Conservation (phyloP, 2,329 filamentous ascomycete genomes). For the Oidium heveae region DNA sequence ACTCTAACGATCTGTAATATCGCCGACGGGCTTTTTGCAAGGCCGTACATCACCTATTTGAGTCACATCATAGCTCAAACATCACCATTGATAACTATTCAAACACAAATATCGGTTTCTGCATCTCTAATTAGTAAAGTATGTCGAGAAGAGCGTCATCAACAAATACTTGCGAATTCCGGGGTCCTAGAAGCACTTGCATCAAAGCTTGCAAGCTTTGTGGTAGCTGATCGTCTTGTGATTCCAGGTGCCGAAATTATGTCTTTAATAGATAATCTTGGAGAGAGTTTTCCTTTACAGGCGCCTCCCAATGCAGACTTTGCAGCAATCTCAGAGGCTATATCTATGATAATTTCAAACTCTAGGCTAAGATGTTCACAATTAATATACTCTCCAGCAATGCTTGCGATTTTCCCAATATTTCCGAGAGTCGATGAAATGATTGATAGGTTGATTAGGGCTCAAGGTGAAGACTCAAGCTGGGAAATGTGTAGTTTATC, state of each 20-base stretch:
- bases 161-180: slow-evolving; percentile 41
- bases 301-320: slow-evolving; percentile 34
- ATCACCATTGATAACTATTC: slow-evolving; percentile 23
- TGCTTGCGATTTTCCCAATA: slow-evolving; percentile 42
- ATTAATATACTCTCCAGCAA: slow-evolving; percentile 39
- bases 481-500: slow-evolving; percentile 29
- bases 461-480: slow-evolving; percentile 22
- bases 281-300: slow-evolving; percentile 32
- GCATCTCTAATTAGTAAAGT: slow-evolving; percentile 28
- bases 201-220: slow-evolving; percentile 43
- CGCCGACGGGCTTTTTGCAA: slow-evolving; percentile 38
- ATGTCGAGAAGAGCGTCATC: slow-evolving; percentile 47
- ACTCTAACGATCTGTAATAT: slow-evolving; percentile 25
- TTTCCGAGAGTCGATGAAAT: slow-evolving; percentile 17
- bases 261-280: slow-evolving; percentile 26
- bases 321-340: slow-evolving; percentile 48
- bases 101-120: slow-evolving; percentile 36
- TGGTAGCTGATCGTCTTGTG: slow-evolving; percentile 42
- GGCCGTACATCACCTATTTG: slow-evolving; percentile 34
- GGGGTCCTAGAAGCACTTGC: slow-evolving; percentile 61
- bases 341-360: slow-evolving; percentile 50
- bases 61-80: slow-evolving; percentile 37
- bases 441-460: slow-evolving; percentile 17
- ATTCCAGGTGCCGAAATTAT: slow-evolving; percentile 34
- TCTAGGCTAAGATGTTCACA: slow-evolving; percentile 58